Percentiles rank a stretch among this genome's conserved stretches.
Conservation (phyloP, 1,284 basidiomycete species). For the Dichomitus squalens region DNA sequence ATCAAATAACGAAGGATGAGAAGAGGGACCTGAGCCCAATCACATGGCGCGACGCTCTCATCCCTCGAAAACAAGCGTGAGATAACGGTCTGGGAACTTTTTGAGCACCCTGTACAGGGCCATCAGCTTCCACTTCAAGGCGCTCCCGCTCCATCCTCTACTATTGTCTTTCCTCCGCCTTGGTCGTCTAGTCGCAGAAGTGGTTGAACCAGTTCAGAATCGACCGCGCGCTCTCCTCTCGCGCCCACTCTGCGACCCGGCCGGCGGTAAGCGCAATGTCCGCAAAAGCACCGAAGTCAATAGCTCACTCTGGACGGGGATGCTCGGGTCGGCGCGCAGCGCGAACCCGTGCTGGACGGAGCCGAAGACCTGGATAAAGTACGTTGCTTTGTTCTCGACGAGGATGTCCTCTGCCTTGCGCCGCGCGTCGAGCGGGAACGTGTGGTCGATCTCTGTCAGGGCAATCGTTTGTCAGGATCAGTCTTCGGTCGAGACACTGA, state of each 20-base stretch:
- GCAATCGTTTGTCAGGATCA: too few species aligned
- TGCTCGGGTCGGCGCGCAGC: conserved; percentile 40
- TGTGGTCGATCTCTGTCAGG: conserved; percentile 43
- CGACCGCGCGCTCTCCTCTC: conserved; percentile 54
- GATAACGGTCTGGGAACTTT: too few species aligned
- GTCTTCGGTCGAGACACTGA: too few species aligned
- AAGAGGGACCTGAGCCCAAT: too few species aligned
- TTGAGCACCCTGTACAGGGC: too few species aligned
- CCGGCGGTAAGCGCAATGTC: neutral
- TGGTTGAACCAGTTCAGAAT: conserved; percentile 32
- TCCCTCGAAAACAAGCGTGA: too few species aligned
- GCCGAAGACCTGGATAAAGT: conserved; percentile 52
- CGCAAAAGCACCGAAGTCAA: neutral
- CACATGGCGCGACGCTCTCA: too few species aligned
- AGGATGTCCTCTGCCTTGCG: conserved; percentile 50
- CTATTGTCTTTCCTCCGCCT: neutral
- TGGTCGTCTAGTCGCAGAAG: neutral
- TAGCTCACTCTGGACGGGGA: conserved; percentile 44
- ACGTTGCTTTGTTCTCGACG: conserved; percentile 44
- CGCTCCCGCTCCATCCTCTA: neutral
- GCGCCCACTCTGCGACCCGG: conserved; percentile 51
- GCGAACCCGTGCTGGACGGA: conserved; percentile 51
- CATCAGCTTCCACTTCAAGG: too few species aligned
- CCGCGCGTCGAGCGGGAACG: conserved; percentile 46
- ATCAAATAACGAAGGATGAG: too few species aligned